Percentiles rank a stretch among this genome's conserved stretches.
Conservation (phyloP, 495 filamentous ascomycete species). For the Pseudevernia furfuracea region DNA sequence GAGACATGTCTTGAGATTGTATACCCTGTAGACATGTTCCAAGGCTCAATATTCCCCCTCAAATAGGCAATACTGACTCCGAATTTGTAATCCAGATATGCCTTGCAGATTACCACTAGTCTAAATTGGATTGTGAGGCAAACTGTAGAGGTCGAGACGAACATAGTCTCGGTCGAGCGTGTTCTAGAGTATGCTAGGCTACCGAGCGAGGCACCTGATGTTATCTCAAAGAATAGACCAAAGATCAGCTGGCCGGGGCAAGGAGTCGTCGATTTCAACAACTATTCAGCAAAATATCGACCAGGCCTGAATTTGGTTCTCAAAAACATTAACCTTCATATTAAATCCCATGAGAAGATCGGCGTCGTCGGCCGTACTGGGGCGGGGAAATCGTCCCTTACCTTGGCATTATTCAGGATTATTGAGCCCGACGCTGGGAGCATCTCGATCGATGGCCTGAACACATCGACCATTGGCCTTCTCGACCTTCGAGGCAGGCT, state of each 20-base stretch:
- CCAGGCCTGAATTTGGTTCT: slow-evolving; percentile 82
- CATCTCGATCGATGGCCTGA: slow-evolving; percentile 79
- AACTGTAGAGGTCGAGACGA: slow-evolving; percentile 98
- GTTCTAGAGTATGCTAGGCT: slow-evolving; percentile 92
- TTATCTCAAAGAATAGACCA: slow-evolving; percentile 79
- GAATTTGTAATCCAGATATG: no score
- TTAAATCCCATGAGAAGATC: slow-evolving; percentile 95
- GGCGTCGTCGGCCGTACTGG: slow-evolving; percentile 95
- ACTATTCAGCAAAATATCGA: slow-evolving; percentile 91
- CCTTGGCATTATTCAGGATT: slow-evolving; percentile 88
- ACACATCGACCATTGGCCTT: slow-evolving; percentile 85
- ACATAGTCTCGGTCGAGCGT: slow-evolving; percentile 97
- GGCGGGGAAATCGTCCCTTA: slow-evolving; percentile 93
- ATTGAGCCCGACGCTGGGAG: slow-evolving; percentile 77
- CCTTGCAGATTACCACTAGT: slow-evolving; percentile 93
- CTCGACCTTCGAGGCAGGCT: slow-evolving; percentile 81
- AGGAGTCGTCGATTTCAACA: slow-evolving; percentile 82
- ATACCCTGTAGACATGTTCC: no score
- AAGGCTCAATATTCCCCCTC: no score
- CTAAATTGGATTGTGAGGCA: slow-evolving; percentile 99
- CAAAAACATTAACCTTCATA: slow-evolving; percentile 82
- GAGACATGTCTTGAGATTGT: no score
- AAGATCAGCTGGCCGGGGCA: slow-evolving; percentile 86
- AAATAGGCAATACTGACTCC: no score
- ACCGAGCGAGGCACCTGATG: slow-evolving; percentile 91